These are phyloP conservation scores for Jasminum sambac DNA, from an alignment of 257 asterid species.

Conservation along the genomic window DNA sequence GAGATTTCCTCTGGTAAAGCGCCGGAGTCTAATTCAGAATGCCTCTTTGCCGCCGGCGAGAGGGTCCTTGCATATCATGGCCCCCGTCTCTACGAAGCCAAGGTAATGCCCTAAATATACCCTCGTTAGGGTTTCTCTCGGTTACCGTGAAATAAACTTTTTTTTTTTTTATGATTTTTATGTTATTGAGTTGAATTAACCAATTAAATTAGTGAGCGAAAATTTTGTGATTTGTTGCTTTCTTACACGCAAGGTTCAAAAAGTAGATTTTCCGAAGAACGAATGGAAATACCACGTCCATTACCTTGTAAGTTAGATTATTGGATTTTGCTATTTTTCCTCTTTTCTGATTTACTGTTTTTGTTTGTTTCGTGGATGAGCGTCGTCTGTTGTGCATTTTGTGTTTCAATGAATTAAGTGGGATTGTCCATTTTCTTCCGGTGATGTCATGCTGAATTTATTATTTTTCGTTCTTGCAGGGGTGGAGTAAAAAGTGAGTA, in stretches of 20 bases:
- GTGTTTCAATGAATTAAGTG: conserved; percentile 9
- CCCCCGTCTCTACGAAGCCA: conserved; percentile 78
- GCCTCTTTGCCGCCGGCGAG: conserved; percentile 74
- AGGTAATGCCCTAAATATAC: conserved; percentile 34
- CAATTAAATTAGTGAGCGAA: neutral
- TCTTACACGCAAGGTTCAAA: conserved; percentile 70
- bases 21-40: conserved; percentile 52
- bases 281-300: conserved; percentile 93
- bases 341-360: neutral
- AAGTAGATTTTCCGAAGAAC: conserved; percentile 76
- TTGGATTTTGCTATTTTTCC: conserved; percentile 10
- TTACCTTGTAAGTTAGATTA: conserved; percentile 74
- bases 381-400: conserved; percentile 14
- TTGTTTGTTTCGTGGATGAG: conserved; percentile 1
- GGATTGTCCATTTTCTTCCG: conserved; percentile 5
- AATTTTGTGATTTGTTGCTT: conserved; percentile 24
- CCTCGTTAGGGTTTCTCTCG: conserved; percentile 30
- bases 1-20: conserved; percentile 70
- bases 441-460: conserved; percentile 18
- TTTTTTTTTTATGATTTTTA: neutral
- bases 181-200: neutral
- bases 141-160: neutral
- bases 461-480: conserved; percentile 55
- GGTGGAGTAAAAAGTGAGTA: conserved; percentile 98
- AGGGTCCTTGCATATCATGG: conserved; percentile 91